Evolutionary conservation across 768 basidiomycete genomes (phyloP).

Genomic region (Tulasnella sp.): DNA sequence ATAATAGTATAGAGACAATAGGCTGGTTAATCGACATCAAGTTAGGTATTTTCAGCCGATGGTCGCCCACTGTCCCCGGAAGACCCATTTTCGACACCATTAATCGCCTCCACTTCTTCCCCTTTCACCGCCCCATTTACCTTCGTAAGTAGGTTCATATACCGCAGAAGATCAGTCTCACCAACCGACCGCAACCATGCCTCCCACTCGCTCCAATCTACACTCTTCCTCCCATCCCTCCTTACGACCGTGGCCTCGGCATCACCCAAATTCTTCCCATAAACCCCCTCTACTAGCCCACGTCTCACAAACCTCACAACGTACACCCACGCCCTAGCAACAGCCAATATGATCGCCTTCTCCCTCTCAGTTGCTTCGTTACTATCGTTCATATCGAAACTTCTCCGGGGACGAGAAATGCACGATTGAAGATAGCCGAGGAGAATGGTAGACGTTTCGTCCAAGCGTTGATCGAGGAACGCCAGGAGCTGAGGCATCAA

Average conservation of each 20-base stretch:
- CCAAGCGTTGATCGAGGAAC: conserved; percentile 41
- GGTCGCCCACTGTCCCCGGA: too few species aligned
- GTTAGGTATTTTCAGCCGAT: too few species aligned
- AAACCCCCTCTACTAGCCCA: conserved; percentile 65
- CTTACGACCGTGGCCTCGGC: neutral
- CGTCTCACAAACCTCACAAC: conserved; percentile 60
- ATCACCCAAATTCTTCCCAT: conserved; percentile 30
- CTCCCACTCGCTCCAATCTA: conserved; percentile 18
- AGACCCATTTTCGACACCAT: too few species aligned
- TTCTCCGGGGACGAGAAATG: conserved; percentile 15
- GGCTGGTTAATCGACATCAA: too few species aligned
- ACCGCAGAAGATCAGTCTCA: neutral
- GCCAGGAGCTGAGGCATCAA: conserved; percentile 39
- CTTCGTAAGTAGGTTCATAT: too few species aligned
- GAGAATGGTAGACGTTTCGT: neutral
- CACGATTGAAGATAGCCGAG: conserved; percentile 13
- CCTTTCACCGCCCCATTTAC: too few species aligned
- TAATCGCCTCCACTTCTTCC: too few species aligned
- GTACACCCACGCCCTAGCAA: conserved; percentile 44
- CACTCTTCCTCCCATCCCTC: neutral
- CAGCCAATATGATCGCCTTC: conserved; percentile 32
- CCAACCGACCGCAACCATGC: conserved; percentile 2
- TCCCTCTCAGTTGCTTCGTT: conserved; percentile 25
- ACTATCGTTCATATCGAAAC: conserved; percentile 23
- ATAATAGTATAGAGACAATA: too few species aligned